These are phyloP conservation scores for Neonectria punicea DNA, from an alignment of 2,329 filamentous ascomycete genomes.

Conservation along the genomic window DNA sequence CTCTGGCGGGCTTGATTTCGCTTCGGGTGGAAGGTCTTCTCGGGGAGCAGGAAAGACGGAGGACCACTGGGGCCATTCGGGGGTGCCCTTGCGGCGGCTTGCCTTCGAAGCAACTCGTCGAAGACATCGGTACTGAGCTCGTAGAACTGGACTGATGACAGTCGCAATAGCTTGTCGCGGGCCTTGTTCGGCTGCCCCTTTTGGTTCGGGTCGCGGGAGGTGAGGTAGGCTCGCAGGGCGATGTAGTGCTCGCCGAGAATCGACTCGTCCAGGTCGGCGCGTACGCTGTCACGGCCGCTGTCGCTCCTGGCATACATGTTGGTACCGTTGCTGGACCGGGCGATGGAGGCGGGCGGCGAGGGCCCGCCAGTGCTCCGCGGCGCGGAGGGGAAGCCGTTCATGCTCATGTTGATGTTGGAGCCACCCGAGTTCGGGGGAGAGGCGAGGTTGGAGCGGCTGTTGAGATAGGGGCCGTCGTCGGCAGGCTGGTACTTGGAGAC, in stretches of 20 bases:
- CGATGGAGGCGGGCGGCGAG: conserved; percentile 89
- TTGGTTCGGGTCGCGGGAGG: conserved; percentile 79
- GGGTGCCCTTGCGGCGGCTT: conserved; percentile 70
- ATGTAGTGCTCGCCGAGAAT: conserved; percentile 84
- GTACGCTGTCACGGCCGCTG: conserved; percentile 67
- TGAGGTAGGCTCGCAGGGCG: conserved; percentile 80
- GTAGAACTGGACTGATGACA: conserved; percentile 94
- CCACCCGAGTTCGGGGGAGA: conserved; percentile 77
- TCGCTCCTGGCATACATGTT: conserved; percentile 73
- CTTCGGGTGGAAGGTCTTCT: conserved; percentile 92
- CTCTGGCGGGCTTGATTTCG: conserved; percentile 98
- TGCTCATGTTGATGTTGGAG: conserved; percentile 64
- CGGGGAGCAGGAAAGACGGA: conserved; percentile 84
- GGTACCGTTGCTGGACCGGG: conserved; percentile 84
- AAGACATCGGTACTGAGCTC: conserved; percentile 98
- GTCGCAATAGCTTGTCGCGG: conserved; percentile 89
- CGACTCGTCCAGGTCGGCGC: conserved; percentile 69
- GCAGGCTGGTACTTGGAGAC: conserved; percentile 72
- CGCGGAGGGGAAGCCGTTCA: conserved; percentile 69
- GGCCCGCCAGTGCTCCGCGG: conserved; percentile 70
- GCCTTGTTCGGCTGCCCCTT: conserved; percentile 86
- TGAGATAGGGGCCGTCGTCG: conserved; percentile 64
- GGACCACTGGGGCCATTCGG: conserved; percentile 63
- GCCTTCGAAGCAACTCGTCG: conserved; percentile 90
- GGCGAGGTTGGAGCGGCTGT: conserved; percentile 68